Evolutionary conservation across 345 rosid species (phyloP).

Genomic region (Eucalyptus marginata): DNA sequence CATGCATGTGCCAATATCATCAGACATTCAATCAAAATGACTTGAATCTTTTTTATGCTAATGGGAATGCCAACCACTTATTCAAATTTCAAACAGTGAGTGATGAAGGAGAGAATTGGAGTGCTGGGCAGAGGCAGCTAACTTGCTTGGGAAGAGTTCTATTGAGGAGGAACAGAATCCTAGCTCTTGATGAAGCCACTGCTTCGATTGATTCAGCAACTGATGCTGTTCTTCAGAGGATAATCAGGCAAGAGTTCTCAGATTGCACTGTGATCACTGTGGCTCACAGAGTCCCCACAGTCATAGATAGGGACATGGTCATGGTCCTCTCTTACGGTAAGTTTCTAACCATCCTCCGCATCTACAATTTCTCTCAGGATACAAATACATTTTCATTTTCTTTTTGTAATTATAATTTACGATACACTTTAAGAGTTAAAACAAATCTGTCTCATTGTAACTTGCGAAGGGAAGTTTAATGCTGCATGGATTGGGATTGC

Average conservation of each 20-base stretch:
- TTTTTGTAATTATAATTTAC: not conserved
- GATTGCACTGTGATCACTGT: constrained; percentile 55
- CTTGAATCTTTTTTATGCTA: not conserved
- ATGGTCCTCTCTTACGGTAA: constrained; percentile 70
- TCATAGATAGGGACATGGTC: constrained; percentile 73
- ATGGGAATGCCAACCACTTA: not conserved
- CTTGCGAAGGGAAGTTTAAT: not conserved
- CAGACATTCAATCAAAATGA: not conserved
- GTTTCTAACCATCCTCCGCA: not conserved
- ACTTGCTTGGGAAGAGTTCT: constrained; percentile 68
- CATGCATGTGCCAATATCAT: not conserved
- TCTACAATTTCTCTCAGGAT: not conserved
- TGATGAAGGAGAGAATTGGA: constrained; percentile 85
- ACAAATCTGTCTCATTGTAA: not conserved
- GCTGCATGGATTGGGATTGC: not conserved
- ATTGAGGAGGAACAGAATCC: constrained; percentile 33
- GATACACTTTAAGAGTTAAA: not conserved
- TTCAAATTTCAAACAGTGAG: constrained; percentile 22
- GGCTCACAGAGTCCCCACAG: constrained; percentile 66
- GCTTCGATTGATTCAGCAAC: constrained; percentile 63
- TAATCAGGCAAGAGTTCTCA: constrained; percentile 52
- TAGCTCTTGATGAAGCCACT: constrained; percentile 63
- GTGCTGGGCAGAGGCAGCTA: constrained; percentile 60
- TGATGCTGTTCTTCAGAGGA: constrained; percentile 53
- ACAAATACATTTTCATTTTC: not conserved